Evolutionary conservation across 306 rosid genomes (phyloP), one percentile per base, ranked within the genome.

Genomic region (Pyrus bretschneideri): DNA sequence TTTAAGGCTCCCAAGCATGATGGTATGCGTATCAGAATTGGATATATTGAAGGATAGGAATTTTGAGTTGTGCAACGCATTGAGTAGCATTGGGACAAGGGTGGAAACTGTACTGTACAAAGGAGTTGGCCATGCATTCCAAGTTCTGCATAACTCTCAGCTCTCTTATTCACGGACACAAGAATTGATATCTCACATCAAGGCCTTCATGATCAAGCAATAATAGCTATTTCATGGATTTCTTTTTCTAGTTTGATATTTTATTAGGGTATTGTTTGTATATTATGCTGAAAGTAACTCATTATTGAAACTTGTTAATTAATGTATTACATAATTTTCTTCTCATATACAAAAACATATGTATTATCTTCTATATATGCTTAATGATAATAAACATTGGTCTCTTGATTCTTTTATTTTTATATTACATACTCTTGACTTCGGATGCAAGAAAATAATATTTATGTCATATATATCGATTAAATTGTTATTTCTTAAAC

Each of bases 41-140:
- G 98, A 94, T 82, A 90, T 94, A 25, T 75, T 92, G 73, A 80
- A 61, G 75, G 97, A 94, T 60, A 82, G 89, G 68, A 88, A 89
- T 81, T 68, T 92, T 86, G 95, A 89, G 67, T 83, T 92, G 49
- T 86, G 93, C 44, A 83, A 78, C 15, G 75, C 78, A 27, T 83
- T 94, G 93, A 81, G 73, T 1, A 82, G 76, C 70, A 69, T 86
- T 18, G 93, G 96, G 73, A 94, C 88, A 79, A 89, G 64, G 73
- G 92, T 94, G 17, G 91, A 91, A 46, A 85, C 79, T 22, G 33
- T 70, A 69, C 33, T 89, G 25, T 82, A 81, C 76, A 89, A 81
- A 80, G 95, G 92, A 11, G 97, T 92, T 5, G 97, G 98, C 4
- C 97, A 94, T 84, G 87, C 91, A 18, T 94, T 90, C 75, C 98